Conservation (phyloP, 2,329 filamentous ascomycete genomes). For the Epichloe sp. region DNA sequence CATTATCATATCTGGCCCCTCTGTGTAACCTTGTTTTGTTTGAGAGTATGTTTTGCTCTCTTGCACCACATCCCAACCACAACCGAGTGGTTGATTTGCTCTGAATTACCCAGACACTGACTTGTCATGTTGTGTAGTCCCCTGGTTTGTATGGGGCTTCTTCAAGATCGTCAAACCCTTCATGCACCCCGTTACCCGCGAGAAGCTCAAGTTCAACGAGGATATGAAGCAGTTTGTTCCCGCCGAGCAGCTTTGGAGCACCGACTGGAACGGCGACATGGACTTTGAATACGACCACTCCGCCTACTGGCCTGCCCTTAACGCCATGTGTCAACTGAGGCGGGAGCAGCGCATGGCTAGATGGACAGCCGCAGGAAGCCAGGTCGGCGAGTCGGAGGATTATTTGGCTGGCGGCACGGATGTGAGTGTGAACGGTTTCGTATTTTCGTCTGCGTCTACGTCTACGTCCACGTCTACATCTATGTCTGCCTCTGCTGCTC, state of each 20-base stretch:
- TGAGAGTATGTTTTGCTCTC: background rate
- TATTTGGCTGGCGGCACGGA: conserved; percentile 58
- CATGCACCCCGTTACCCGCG: conserved; percentile 84
- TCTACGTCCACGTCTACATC: background rate
- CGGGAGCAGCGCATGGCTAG: conserved; percentile 49
- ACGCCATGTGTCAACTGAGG: conserved; percentile 53
- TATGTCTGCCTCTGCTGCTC: background rate
- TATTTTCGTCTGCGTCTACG: conserved; percentile 8
- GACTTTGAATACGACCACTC: conserved; percentile 87
- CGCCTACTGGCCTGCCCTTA: conserved; percentile 78
- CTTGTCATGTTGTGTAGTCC: conserved; percentile 40
- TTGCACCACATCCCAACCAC: background rate
- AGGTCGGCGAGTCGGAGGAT: conserved; percentile 74
- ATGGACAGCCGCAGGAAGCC: conserved; percentile 70
- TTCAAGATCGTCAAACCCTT: conserved; percentile 94
- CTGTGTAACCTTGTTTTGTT: background rate
- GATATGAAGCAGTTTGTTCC: conserved; percentile 75
- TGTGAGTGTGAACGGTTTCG: conserved; percentile 21
- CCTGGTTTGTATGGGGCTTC: conserved; percentile 84
- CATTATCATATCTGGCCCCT: background rate
- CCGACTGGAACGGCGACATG: conserved; percentile 60
- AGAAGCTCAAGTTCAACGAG: conserved; percentile 97
- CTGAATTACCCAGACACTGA: background rate
- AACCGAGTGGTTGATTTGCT: background rate
- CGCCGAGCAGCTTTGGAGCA: conserved; percentile 66